A percentile compares a stretch with the other conserved stretches of the same genome.
These are phyloP conservation scores for Ceratocystis cacaofunesta DNA, from an alignment of 2,329 filamentous ascomycete genomes.

Conservation along the genomic window DNA sequence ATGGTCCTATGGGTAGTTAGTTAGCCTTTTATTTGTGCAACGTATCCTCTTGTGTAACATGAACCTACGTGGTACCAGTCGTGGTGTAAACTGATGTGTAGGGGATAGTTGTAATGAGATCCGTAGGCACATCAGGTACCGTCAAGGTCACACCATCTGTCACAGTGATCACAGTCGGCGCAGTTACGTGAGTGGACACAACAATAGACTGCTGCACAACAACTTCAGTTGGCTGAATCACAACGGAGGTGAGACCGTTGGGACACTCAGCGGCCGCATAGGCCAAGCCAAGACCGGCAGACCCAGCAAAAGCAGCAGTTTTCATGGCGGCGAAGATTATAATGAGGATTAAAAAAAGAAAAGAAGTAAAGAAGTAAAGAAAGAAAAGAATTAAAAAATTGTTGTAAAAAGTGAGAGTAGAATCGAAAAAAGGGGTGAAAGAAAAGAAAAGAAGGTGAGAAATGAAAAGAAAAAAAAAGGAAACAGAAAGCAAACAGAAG, in stretches of 20 bases:
- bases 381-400: neutral
- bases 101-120: slow-evolving; percentile 10
- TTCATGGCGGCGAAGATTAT: slow-evolving; percentile 2
- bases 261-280: slow-evolving; percentile 12
- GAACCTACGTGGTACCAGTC: slow-evolving; percentile 10
- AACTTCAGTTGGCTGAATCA: slow-evolving; percentile 11
- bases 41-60: neutral
- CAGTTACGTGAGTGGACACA: slow-evolving; percentile 10
- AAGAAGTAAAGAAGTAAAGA: neutral
- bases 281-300: slow-evolving; percentile 11
- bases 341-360: neutral
- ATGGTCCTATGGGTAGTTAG: neutral
- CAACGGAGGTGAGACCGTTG: slow-evolving; percentile 6
- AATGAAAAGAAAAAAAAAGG: slow-evolving; percentile 5
- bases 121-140: slow-evolving; percentile 9
- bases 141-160: slow-evolving; percentile 10
- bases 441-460: neutral
- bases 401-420: neutral
- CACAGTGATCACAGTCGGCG: slow-evolving; percentile 11
- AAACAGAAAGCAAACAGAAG: slow-evolving; percentile 10
- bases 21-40: neutral
- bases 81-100: slow-evolving; percentile 9
- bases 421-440: neutral
- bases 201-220: slow-evolving; percentile 3
- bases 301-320: slow-evolving; percentile 12